A percentile compares a stretch with the other conserved stretches of the same genome.
phyloP scores from a whole-genome alignment of 805 yeast genomes.

The Candida pseudofarinosa region DNA sequence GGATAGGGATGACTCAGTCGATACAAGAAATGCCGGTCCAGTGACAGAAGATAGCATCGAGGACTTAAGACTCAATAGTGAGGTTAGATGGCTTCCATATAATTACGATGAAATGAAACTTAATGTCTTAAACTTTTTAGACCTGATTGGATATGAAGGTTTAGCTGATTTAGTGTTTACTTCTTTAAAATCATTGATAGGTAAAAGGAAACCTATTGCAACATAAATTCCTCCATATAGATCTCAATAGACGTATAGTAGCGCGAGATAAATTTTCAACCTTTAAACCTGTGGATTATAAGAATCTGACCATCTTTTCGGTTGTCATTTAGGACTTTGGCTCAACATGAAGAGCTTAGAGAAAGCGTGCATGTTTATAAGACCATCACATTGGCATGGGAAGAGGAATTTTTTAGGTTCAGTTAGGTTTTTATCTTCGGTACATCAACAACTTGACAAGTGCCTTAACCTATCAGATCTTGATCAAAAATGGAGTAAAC shows the following conservation, averaged over 20 bases:
- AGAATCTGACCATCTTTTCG: too few species aligned
- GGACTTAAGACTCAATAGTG: conserved; percentile 22
- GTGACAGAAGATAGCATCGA: conserved; percentile 41
- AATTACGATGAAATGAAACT: conserved; percentile 45
- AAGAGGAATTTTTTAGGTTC: too few species aligned
- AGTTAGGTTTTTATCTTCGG: neutral
- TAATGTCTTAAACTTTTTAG: conserved; percentile 40
- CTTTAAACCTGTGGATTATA: neutral
- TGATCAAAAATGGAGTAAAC: conserved; percentile 51
- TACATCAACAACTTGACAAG: neutral
- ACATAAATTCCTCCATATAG: neutral
- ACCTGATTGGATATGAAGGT: conserved; percentile 44
- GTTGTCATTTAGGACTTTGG: too few species aligned
- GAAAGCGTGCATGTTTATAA: too few species aligned
- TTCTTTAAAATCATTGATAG: conserved; percentile 48
- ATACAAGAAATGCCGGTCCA: conserved; percentile 50
- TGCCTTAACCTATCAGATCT: conserved; percentile 20
- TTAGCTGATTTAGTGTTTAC: conserved; percentile 48
- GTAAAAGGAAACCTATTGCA: conserved; percentile 5
- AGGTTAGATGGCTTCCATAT: conserved; percentile 34
- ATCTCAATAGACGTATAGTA: neutral
- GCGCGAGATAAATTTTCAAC: neutral
- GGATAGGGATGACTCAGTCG: conserved; percentile 29
- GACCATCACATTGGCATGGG: too few species aligned
- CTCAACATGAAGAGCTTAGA: too few species aligned